Percentiles rank a stretch among this genome's conserved stretches.
phyloP scores from a whole-genome alignment of 371 early-diverging fungal species.

The Nematocida sp. region DNA sequence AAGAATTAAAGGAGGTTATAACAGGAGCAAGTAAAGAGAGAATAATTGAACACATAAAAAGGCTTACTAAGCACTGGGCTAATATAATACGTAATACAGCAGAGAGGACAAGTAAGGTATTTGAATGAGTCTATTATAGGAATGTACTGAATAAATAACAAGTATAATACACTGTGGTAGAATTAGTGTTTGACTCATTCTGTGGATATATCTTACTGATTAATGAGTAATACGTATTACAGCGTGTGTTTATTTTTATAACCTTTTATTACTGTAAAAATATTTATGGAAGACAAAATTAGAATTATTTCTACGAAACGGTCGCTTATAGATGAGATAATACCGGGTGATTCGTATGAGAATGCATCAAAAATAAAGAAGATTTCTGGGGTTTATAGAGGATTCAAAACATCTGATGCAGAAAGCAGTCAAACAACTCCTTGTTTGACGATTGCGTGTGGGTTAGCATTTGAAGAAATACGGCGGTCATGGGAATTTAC shows the following conservation, averaged over 20 bases:
- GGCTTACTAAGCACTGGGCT: constrained; percentile 51
- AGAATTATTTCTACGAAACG: neutral
- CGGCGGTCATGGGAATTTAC: neutral
- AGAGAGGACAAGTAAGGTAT: neutral
- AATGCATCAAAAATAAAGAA: neutral
- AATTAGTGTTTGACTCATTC: too few species aligned
- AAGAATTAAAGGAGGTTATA: neutral
- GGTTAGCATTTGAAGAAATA: neutral
- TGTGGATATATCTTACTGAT: too few species aligned
- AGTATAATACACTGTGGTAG: neutral
- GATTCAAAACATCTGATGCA: neutral
- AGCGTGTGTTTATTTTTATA: too few species aligned
- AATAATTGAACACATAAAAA: neutral
- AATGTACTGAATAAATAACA: constrained; percentile 27
- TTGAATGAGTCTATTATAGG: neutral
- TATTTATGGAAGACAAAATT: constrained; percentile 30
- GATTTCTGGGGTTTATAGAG: constrained; percentile 1
- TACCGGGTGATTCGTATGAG: neutral
- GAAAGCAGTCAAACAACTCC: neutral
- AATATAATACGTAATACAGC: constrained; percentile 26
- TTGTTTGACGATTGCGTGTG: neutral
- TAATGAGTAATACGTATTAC: too few species aligned
- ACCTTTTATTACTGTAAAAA: constrained; percentile 5
- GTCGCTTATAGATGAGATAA: constrained; percentile 21
- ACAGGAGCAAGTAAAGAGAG: neutral